Conservation (phyloP, 345 rosid species). For the Cardamine occulta region DNA sequence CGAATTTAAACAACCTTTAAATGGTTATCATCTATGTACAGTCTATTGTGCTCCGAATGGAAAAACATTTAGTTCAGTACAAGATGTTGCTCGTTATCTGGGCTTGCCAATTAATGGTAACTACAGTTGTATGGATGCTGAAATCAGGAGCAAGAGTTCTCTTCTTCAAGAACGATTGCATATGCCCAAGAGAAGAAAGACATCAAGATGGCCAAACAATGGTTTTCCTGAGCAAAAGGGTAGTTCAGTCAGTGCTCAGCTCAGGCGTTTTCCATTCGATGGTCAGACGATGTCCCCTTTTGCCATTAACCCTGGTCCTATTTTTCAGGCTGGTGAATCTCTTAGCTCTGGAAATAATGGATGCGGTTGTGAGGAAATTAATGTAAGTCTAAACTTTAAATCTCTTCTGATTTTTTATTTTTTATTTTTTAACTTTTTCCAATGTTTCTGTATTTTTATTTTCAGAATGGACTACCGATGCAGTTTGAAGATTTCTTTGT, state of each 20-base stretch:
- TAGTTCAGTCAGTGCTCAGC: slow-evolving; percentile 46
- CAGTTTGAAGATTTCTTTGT: slow-evolving; percentile 94
- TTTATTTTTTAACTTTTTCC: background rate
- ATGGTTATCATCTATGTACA: slow-evolving; percentile 57
- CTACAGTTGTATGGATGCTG: slow-evolving; percentile 47
- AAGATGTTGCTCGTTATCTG: slow-evolving; percentile 84
- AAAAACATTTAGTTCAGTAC: slow-evolving; percentile 70
- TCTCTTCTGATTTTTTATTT: background rate
- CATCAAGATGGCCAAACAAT: slow-evolving; percentile 52
- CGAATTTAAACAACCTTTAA: slow-evolving; percentile 60
- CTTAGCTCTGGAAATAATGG: slow-evolving; percentile 46
- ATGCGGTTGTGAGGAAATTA: slow-evolving; percentile 46
- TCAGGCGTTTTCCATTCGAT: slow-evolving; percentile 51
- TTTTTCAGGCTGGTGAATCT: slow-evolving; percentile 49
- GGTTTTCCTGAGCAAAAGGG: slow-evolving; percentile 63
- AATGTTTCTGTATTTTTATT: slow-evolving; percentile 41
- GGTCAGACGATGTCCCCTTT: slow-evolving; percentile 46
- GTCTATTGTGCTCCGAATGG: slow-evolving; percentile 87
- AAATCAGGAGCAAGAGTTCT: slow-evolving; percentile 55
- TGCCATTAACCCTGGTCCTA: slow-evolving; percentile 43
- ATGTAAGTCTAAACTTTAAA: slow-evolving; percentile 53
- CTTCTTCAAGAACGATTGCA: slow-evolving; percentile 57
- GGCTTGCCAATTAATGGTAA: slow-evolving; percentile 62
- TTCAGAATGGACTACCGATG: slow-evolving; percentile 80
- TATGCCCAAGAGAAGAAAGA: slow-evolving; percentile 65